Evolutionary conservation across 2,329 filamentous ascomycete genomes (phyloP).

Genomic region (Colletotrichum trifolii): DNA sequence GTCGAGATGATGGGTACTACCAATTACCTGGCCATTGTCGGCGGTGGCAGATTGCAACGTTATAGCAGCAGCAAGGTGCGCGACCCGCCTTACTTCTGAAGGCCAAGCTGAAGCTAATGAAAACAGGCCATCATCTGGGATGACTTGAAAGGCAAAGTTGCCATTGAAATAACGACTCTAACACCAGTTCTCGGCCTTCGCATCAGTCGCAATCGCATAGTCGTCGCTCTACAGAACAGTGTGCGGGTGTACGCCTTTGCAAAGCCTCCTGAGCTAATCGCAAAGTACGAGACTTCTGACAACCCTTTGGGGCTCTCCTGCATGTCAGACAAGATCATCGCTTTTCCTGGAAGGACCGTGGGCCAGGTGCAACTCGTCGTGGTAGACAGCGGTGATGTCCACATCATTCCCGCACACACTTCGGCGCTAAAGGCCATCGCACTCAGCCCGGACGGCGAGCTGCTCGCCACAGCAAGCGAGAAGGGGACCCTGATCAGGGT

Average conservation of each 20-base stretch:
- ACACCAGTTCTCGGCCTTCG: conserved; percentile 81
- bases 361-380: conserved; percentile 93
- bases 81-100: background rate
- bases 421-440: conserved; percentile 81
- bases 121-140: conserved; percentile 89
- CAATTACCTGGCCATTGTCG: conserved; percentile 89
- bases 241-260: conserved; percentile 85
- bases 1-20: conserved; percentile 89
- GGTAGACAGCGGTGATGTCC: conserved; percentile 81
- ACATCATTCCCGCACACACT: conserved; percentile 92
- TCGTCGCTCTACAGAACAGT: conserved; percentile 84
- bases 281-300: conserved; percentile 85
- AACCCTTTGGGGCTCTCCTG: conserved; percentile 86
- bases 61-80: conserved; percentile 85
- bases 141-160: conserved; percentile 77
- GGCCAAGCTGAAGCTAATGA: conserved; percentile 3
- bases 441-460: conserved; percentile 81
- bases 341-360: conserved; percentile 86
- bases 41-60: conserved; percentile 86
- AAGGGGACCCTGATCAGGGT: conserved; percentile 90
- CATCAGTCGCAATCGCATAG: conserved; percentile 79
- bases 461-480: conserved; percentile 91
- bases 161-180: conserved; percentile 82
- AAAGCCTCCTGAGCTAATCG: conserved; percentile 75
- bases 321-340: conserved; percentile 77